phyloP scores from a whole-genome alignment of 1,284 basidiomycete genomes.

The Caloboletus firmus region DNA sequence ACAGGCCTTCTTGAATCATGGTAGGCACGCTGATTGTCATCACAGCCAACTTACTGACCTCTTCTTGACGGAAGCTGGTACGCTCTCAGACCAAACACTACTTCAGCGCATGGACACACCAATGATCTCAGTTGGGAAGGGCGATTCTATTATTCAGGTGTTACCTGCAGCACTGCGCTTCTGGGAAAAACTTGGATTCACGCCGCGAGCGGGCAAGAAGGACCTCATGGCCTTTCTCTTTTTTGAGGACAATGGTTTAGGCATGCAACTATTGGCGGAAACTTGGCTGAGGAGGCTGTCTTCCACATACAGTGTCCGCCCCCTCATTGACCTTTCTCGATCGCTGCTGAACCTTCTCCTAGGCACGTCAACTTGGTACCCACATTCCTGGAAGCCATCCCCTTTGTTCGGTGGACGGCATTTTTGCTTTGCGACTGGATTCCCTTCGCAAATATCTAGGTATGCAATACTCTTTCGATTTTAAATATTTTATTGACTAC shows the following conservation, averaged over 20 bases:
- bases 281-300: slow-evolving; percentile 59
- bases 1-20: slow-evolving; percentile 39
- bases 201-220: slow-evolving; percentile 68
- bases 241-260: slow-evolving; percentile 58
- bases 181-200: slow-evolving; percentile 79
- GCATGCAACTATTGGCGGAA: slow-evolving; percentile 46
- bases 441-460: slow-evolving; percentile 64
- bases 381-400: slow-evolving; percentile 51
- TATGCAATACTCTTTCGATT: slow-evolving; percentile 30
- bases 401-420: slow-evolving; percentile 49
- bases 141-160: slow-evolving; percentile 61
- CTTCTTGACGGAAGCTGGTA: not conserved
- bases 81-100: slow-evolving; percentile 9
- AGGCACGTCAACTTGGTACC: slow-evolving; percentile 63
- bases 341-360: slow-evolving; percentile 9
- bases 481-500: slow-evolving; percentile 3
- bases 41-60: not conserved
- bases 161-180: slow-evolving; percentile 68
- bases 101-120: slow-evolving; percentile 52
- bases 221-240: slow-evolving; percentile 66
- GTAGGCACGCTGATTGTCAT: slow-evolving; percentile 29
- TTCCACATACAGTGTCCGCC: slow-evolving; percentile 57
- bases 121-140: slow-evolving; percentile 61
- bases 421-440: slow-evolving; percentile 63
- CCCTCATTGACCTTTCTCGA: not conserved